Base-by-base conservation (phyloP, 192 early-diverging fungal species). In the Cetraspora pellucida region DNA sequence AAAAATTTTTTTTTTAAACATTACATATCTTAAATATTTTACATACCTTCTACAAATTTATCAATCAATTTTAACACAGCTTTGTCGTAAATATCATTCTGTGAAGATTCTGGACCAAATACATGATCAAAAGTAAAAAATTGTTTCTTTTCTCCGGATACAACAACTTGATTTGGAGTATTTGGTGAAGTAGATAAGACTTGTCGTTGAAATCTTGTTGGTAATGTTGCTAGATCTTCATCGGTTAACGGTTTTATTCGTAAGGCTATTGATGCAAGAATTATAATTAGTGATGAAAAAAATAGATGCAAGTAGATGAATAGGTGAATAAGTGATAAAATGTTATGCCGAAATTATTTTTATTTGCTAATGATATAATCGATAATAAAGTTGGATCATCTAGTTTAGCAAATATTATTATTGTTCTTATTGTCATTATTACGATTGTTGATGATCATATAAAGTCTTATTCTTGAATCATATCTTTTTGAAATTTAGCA, bases 41-140 rank as follows among this genome's bases (percentile, higher is more conserved):
- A 50, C 57, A 55, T 81, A 86, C 87, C 85, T 77, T 85, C 81
- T 68, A 88, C 72, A 59, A 85, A 86, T 55, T 80, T 79, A 59
- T 88, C 81, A 3, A 88, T 81, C 66, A 86, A 79, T 13, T 81
- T 71, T 57, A 83, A 74, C 55, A 82, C 80, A 57, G 82, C 79
- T 28, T 81, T 83, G 14, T 74, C 72, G 67, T 87, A 96, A 30
- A 96, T 84, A 10, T 85, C 80, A 9, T 81, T 65, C 80, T 95
- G 91, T 28, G 82, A 59, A 17, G 89, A 77, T 9, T 85, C 79
- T 1, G 87, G 78, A 9, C 88, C 89, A 81, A 91, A 95, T 43
- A 88, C 88, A 54, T 90, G 78, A 77, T 95, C 93, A 72, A 91
- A 94, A 49, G 77, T 82, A 79, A 89, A 91, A 11, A 73, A 63